Evolutionary conservation across 805 yeast species (phyloP).

Genomic region (Yamadazyma scolyti): DNA sequence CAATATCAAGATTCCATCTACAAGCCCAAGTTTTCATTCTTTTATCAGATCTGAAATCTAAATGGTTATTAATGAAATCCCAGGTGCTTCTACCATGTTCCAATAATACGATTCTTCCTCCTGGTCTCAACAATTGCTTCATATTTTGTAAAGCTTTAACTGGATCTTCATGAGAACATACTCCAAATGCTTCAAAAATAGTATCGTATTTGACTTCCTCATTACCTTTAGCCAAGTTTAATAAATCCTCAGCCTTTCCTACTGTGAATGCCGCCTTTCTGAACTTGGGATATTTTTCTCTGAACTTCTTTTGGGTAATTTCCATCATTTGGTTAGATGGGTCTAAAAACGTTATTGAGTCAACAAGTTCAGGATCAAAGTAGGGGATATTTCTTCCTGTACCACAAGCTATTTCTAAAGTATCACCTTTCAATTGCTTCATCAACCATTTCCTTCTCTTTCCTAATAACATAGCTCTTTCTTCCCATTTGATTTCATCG

Average conservation of each 20-base stretch:
- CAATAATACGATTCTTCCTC: conserved; percentile 80
- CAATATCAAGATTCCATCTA: conserved; percentile 94
- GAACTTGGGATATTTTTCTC: conserved; percentile 60
- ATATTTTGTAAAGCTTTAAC: conserved; percentile 75
- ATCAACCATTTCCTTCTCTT: conserved; percentile 74
- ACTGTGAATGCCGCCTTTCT: conserved; percentile 80
- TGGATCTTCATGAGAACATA: conserved; percentile 95
- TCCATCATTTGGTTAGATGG: conserved; percentile 85
- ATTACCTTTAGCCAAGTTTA: conserved; percentile 45
- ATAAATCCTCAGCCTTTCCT: conserved; percentile 83
- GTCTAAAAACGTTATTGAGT: conserved; percentile 81
- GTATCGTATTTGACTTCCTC: conserved; percentile 73
- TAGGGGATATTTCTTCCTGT: conserved; percentile 91
- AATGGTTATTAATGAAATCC: conserved; percentile 69
- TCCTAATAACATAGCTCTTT: conserved; percentile 55
- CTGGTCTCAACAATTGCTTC: conserved; percentile 71
- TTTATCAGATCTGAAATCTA: conserved; percentile 79
- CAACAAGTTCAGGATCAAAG: conserved; percentile 54
- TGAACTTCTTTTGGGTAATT: conserved; percentile 69
- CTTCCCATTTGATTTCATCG: conserved; percentile 72
- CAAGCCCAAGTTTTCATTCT: conserved; percentile 95
- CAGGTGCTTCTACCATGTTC: conserved; percentile 92
- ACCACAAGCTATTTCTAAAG: conserved; percentile 91
- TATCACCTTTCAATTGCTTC: conserved; percentile 81
- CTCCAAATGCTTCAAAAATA: conserved; percentile 88